Base-by-base conservation (phyloP, 202 grass and related monocot genomes). In the Hordeum pubiflorum region DNA sequence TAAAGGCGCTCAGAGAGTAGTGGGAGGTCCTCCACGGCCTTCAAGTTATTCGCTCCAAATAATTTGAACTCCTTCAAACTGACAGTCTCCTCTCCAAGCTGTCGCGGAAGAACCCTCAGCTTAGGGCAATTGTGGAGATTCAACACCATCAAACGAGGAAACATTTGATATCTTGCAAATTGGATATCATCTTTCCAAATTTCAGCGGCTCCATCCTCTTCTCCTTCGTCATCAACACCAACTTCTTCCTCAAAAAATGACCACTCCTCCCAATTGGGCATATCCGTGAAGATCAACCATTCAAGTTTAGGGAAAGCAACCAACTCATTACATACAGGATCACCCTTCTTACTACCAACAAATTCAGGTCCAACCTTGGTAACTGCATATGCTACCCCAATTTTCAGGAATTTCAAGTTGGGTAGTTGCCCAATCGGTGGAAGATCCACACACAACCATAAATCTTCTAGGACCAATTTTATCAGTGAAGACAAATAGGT, bases 71-170 rank as follows among this genome's bases (percentile, higher is more conserved):
- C 0, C 17, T 75, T 63, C 66, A 86, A 64, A n/a, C 23, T 21
- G 2, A 21, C 3, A 0, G 40, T 41, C 0, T 62, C 71, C 4
- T 56, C 0, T 26, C 27, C 72, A 24, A 88, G 57, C 32, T 88
- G 75, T 17, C 3, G 21, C 20, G 69, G 86, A 0, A 88, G 76
- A 69, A 9, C 68, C 67, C 61, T 84, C n/a, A 84, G 2, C 56
- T 81, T 88, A 0, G 76, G 81, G 52, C 81, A 89, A n/a, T n/a
- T n/a, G n/a, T n/a, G n/a, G n/a, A n/a, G n/a, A n/a, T n/a, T n/a
- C n/a, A n/a, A n/a, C n/a, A n/a, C n/a, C n/a, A n/a, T n/a, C n/a
- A n/a, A 33, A 69, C 2, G 0, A 10, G 85, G 84, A 1, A 80
- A 1, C 2, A 86, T 0, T 9, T 1, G 14, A n/a, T 48, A 0